Conservation (phyloP, 305 asterid genomes). For the Solanum hybrid region DNA sequence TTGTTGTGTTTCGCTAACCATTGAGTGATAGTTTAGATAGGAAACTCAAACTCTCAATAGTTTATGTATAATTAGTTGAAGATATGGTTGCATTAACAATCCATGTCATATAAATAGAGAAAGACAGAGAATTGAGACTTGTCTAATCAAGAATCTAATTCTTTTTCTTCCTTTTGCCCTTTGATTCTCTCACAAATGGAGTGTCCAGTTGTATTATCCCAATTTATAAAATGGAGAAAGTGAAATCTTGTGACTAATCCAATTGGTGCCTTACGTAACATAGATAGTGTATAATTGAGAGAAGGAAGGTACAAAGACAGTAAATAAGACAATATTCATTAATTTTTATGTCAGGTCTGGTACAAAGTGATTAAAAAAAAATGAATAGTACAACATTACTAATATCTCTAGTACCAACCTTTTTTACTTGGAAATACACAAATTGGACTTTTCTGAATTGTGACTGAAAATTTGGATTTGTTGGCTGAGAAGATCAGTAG, state of each 20-base stretch:
- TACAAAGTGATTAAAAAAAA: background rate
- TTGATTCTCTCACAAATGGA: background rate
- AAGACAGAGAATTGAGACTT: background rate
- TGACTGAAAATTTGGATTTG: background rate
- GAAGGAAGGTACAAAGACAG: background rate
- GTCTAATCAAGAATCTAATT: background rate
- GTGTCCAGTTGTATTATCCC: background rate
- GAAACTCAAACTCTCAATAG: too few species aligned
- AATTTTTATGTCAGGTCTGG: background rate
- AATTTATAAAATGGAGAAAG: background rate
- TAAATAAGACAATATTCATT: background rate
- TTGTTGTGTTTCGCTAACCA: too few species aligned
- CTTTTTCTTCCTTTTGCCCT: background rate
- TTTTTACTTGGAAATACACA: background rate
- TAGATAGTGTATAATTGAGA: background rate
- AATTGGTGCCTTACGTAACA: background rate
- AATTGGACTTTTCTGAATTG: background rate
- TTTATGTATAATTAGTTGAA: background rate
- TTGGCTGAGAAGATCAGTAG: too few species aligned
- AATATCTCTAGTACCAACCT: background rate
- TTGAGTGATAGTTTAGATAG: too few species aligned
- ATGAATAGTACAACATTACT: background rate
- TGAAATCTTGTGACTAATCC: background rate
- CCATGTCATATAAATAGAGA: background rate
- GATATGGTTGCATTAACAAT: background rate